Evolutionary conservation across 192 early-diverging fungal species (phyloP).

Genomic region (Allomyces macrogynus): DNA sequence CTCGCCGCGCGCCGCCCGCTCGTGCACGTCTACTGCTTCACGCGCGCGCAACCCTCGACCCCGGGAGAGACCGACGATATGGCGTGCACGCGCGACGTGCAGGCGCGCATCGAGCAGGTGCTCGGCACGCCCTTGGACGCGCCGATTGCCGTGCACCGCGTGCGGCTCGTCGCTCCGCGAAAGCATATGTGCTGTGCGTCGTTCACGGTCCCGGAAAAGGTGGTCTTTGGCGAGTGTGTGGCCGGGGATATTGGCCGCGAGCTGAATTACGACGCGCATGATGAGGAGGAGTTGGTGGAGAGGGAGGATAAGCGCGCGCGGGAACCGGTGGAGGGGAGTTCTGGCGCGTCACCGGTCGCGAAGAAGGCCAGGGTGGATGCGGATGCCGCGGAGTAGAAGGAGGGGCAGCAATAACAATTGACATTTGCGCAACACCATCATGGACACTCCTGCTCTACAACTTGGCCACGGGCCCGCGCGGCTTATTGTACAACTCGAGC

Average conservation of each 20-base stretch:
- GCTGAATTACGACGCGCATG: background rate
- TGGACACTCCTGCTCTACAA: no score
- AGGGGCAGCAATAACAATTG: no score
- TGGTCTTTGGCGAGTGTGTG: conserved; percentile 35
- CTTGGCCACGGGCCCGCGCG: no score
- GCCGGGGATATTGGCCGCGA: background rate
- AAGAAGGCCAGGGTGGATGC: no score
- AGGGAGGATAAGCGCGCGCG: no score
- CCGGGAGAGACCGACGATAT: conserved; percentile 15
- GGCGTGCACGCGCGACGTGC: background rate
- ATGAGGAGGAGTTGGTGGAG: no score
- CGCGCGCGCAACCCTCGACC: conserved; percentile 33
- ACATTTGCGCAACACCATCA: no score
- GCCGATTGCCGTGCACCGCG: conserved; percentile 41
- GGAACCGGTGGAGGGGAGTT: no score
- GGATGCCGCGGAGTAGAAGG: no score
- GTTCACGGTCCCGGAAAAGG: conserved; percentile 50
- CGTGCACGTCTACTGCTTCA: conserved; percentile 1
- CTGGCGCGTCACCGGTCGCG: no score
- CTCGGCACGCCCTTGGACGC: conserved; percentile 8
- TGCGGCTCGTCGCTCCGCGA: conserved; percentile 89
- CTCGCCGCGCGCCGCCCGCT: background rate
- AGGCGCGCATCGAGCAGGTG: conserved; percentile 1
- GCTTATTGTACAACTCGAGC: no score
- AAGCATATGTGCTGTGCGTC: conserved; percentile 98